Base-by-base conservation (phyloP, 1,284 basidiomycete genomes). In the Ustilago hordei region DNA sequence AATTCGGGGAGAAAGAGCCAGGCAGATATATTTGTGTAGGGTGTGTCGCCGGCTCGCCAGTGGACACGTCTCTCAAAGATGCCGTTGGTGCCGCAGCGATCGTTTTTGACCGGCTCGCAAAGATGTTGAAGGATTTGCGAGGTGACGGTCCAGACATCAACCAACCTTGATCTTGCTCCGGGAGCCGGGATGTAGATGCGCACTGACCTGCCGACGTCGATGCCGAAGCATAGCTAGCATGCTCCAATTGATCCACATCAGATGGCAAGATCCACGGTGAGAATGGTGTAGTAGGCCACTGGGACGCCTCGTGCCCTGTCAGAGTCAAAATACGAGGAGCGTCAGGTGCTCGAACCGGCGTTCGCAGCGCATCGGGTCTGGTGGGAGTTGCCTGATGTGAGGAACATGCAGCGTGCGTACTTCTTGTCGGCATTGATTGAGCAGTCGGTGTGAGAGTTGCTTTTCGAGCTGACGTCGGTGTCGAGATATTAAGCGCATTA, bases 401-500 rank as follows among this genome's bases (percentile, higher is more conserved):
- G 12, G 28, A 4, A 12, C 55, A 2, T 11, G 32, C 28, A 11
- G 28, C n/a, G 4, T 55, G 32, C 4, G 15, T 9, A 4, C 13
- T 53, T 35, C 41, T 32, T 4, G 36, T 35, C 2, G 39, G 54
- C 8, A 47, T 53, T 11, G 60, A 43, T 35, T 55, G 55, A 13
- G 38, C 28, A 28, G 31, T 38, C 19, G 31, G 17, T 9, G 52
- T 1, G 28, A 23, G 15, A 2, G 35, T 39, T 34, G 35, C 3
- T 12, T 52, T 57, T 28, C 35, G 35, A 2, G 55, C 53, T 8
- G 64, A 59, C 0, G 34, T 57, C 12, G 64, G 70, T 12, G 62
- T 68, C 1, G 66, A 52, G 32, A 75, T 75, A 50, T 66, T 63
- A 31, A 75, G 63, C 11, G 72, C 72, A 19, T 75, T 55, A 56